Conservation (phyloP, 1,284 basidiomycete genomes). For the Mycena citricolor region DNA sequence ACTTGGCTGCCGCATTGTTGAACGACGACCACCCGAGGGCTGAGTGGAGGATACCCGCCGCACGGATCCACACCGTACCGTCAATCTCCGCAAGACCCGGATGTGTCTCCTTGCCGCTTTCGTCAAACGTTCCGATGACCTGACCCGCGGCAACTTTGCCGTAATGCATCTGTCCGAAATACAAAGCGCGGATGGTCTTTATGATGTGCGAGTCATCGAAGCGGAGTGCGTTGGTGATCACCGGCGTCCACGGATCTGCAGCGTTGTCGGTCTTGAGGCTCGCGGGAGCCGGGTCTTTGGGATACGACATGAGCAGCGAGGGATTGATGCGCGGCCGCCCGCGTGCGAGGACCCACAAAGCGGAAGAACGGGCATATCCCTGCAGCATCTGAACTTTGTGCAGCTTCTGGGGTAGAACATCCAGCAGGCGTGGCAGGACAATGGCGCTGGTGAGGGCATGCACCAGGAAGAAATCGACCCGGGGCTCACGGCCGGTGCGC, state of each 20-base stretch:
- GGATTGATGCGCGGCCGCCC: conserved; percentile 58
- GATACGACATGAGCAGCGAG: conserved; percentile 23
- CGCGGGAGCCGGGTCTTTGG: neutral
- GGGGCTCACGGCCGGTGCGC: conserved; percentile 15
- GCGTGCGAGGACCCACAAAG: conserved; percentile 48
- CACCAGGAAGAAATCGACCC: conserved; percentile 74
- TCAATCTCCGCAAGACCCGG: conserved; percentile 32
- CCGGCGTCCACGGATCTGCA: conserved; percentile 58
- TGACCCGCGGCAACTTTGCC: conserved; percentile 40
- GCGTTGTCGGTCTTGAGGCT: too few species aligned
- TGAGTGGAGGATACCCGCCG: conserved; percentile 62
- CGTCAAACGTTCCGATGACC: conserved; percentile 30
- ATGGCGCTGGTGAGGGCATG: conserved; percentile 63
- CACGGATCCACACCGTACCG: conserved; percentile 62
- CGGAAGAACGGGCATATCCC: conserved; percentile 44
- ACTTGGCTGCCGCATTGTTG: conserved; percentile 43
- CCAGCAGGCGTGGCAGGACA: conserved; percentile 53
- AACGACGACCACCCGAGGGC: conserved; percentile 61
- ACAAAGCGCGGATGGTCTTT: conserved; percentile 58
- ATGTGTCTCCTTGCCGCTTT: conserved; percentile 4
- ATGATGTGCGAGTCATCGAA: conserved; percentile 60
- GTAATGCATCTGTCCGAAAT: conserved; percentile 46
- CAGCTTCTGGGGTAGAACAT: conserved; percentile 34
- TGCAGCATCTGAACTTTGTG: conserved; percentile 51
- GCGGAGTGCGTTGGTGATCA: conserved; percentile 50